Percentiles rank a stretch among this genome's conserved stretches.
phyloP scores from a whole-genome alignment of 192 early-diverging fungal genomes.

The Linnemannia elongata region DNA sequence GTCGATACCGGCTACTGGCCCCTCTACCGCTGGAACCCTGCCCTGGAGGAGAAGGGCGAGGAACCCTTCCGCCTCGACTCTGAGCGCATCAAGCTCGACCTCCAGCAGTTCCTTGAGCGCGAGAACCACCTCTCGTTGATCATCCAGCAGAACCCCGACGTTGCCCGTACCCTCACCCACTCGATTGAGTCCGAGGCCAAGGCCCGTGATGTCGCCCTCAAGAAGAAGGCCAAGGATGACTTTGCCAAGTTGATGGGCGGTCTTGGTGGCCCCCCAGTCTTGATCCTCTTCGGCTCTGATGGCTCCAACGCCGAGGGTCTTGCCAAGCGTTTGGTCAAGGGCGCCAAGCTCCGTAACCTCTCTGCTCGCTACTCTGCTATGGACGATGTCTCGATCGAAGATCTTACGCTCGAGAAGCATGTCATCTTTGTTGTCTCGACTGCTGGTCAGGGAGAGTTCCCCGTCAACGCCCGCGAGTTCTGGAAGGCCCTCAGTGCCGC shows the following conservation, averaged over 20 bases:
- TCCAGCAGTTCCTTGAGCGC: conserved; percentile 85
- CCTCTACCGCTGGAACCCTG: conserved; percentile 95
- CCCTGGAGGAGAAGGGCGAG: conserved; percentile 66
- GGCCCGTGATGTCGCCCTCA: conserved; percentile 73
- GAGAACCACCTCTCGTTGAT: conserved; percentile 88
- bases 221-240: conserved; percentile 74
- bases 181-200: conserved; percentile 78
- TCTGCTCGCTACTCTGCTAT: conserved; percentile 80
- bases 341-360: conserved; percentile 89
- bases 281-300: conserved; percentile 94
- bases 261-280: conserved; percentile 82
- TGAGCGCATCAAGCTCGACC: conserved; percentile 81
- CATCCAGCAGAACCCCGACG: conserved; percentile 73
- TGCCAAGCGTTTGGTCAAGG: conserved; percentile 85
- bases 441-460: conserved; percentile 98
- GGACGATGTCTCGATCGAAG: conserved; percentile 88
- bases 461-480: conserved; percentile 90
- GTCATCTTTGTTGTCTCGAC: conserved; percentile 87
- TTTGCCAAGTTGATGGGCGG: conserved; percentile 77
- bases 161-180: conserved; percentile 65
- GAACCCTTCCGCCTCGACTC: conserved; percentile 82
- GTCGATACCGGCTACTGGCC: conserved; percentile 95
- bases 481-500: conserved; percentile 81
- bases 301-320: conserved; percentile 88
- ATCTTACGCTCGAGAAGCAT: conserved; percentile 81